Evolutionary conservation across 495 filamentous ascomycete genomes (phyloP).

Genomic region (Cryomyces antarcticus): DNA sequence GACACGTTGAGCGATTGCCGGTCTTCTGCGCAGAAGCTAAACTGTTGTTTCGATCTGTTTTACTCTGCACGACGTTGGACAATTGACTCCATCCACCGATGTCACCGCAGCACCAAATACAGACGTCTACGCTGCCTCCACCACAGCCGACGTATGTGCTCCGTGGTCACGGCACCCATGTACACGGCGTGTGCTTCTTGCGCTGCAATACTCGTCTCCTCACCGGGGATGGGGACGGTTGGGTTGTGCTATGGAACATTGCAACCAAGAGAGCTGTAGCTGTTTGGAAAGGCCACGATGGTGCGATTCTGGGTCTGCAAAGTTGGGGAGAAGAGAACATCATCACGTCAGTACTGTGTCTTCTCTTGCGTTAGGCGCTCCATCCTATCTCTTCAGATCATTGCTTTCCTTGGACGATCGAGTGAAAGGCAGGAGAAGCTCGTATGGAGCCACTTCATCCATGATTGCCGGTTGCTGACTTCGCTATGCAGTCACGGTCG

Average conservation of each 20-base stretch:
- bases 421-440: no score
- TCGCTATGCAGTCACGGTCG: constrained; percentile 50
- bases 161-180: constrained; percentile 63
- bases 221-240: constrained; percentile 81
- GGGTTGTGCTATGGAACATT: constrained; percentile 70
- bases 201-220: constrained; percentile 53
- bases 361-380: no score
- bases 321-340: constrained; percentile 41
- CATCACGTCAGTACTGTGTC: constrained; percentile 46
- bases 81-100: neutral
- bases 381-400: neutral
- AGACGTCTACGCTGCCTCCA: constrained; percentile 22
- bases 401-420: neutral
- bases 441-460: no score
- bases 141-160: constrained; percentile 69
- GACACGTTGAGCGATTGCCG: no score
- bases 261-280: constrained; percentile 61
- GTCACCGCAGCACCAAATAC: constrained; percentile 6
- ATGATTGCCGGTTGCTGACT: neutral
- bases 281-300: constrained; percentile 76
- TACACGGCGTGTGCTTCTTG: constrained; percentile 61
- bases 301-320: constrained; percentile 50
- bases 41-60: no score
- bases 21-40: no score
- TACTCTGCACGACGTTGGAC: neutral